Evolutionary conservation across 768 basidiomycete species (phyloP).

Genomic region (Termitomyces sp.): DNA sequence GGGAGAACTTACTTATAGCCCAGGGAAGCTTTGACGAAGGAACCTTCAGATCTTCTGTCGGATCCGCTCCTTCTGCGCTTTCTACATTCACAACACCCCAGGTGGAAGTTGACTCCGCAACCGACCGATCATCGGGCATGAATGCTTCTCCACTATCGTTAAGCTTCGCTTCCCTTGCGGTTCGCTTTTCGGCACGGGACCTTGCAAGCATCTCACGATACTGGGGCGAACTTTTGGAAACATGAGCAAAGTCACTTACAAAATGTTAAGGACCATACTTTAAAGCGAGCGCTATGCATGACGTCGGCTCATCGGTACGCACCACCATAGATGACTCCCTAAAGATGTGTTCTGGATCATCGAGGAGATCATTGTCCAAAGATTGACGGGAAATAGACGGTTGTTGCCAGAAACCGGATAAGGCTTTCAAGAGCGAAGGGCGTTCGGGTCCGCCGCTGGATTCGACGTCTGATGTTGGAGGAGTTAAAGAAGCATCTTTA

Average conservation of each 20-base stretch:
- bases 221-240: conserved; percentile 57
- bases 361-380: conserved; percentile 64
- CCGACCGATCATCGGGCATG: conserved; percentile 87
- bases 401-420: conserved; percentile 79
- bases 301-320: conserved; percentile 94
- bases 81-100: conserved; percentile 93
- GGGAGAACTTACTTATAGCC: conserved; percentile 62
- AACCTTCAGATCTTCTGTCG: conserved; percentile 69
- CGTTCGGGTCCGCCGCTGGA: conserved; percentile 49
- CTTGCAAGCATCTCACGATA: conserved; percentile 77
- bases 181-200: conserved; percentile 73
- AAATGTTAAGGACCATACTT: conserved; percentile 46
- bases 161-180: conserved; percentile 48
- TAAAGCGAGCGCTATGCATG: conserved; percentile 92
- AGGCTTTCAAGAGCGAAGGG: conserved; percentile 72
- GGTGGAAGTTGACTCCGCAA: conserved; percentile 79
- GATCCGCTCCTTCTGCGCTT: conserved; percentile 54
- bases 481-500: conserved; percentile 33
- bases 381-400: conserved; percentile 48
- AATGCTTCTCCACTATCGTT: conserved; percentile 75
- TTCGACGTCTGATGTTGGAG: conserved; percentile 51
- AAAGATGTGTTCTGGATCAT: conserved; percentile 89
- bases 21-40: conserved; percentile 78
- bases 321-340: conserved; percentile 93
- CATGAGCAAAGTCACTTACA: background rate